Base-by-base conservation (phyloP, 208 protist species). In the Entamoeba nuttalli region DNA sequence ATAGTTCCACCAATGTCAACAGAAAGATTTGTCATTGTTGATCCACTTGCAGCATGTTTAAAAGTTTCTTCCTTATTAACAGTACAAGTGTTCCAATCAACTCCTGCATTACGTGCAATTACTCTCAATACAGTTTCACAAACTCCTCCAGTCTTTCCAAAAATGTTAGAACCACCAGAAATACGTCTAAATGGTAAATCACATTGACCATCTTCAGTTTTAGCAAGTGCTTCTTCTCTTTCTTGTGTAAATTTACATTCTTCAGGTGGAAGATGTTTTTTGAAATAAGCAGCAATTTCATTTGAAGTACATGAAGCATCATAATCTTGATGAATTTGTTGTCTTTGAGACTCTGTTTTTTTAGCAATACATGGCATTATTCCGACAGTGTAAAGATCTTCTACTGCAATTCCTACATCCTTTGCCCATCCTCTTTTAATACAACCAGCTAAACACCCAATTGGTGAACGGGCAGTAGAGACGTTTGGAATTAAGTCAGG, bases 401-500 rank as follows among this genome's bases (percentile, higher is more conserved):
- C 51, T 51, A 51, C 25, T 4, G 41, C 0, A 52, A 51, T 95
- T 25, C 41, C 50, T 14, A 95, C 30, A 11, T 48, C 17, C 19
- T 94, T 69, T 48, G 84, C 11, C 17, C 93, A 94, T 14, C 53
- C 35, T 48, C n/a, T 55, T 30, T 94, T 95, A 35, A 95, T 51
- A 7, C 73, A 25, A 51, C 84, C 84, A 17, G n/a, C 71, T 53
- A 96, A 93, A 95, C 97, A 97, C 1, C 41, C 95, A n/a, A 95
- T 94, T 3, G 96, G 96, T 5, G 95, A 96, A 51, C 96, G 96
- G 51, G 53, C 57, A 25, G 96, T 96, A 1, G 95, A 96, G n/a
- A 97, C 25, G 21, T 97, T 69, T 5, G 96, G 96, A 51, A 97
- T 96, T 14, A 97, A 52, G 50, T 97, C 51, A 50, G 97, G 96